Base-by-base conservation (phyloP, 208 protist genomes). In the Trypanosoma congolense region DNA sequence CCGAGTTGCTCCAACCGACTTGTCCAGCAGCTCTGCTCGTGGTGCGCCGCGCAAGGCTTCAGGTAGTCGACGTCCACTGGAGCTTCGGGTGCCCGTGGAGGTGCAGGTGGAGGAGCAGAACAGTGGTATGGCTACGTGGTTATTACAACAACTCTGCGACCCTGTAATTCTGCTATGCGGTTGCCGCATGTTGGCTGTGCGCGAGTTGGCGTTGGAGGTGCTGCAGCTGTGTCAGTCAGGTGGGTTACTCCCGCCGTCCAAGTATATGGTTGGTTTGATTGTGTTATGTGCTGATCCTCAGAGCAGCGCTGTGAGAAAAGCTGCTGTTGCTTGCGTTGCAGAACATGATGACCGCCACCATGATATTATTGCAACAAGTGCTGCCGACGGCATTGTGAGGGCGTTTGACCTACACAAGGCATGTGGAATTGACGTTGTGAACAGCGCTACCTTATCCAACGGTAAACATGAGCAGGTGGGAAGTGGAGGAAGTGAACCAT, bases 121-220 rank as follows among this genome's bases (percentile, higher is more conserved):
- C 61, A 95, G 84, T 56, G 87, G 87, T 48, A 92, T 95, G 84
- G 65, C 77, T 19, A 89, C 84, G 12, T 95, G 87, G 84, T 48
- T 89, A 24, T 72, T 95, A 52, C 81, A 90, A 55, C 49, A 68
- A 19, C 90, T 92, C 53, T 72, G 88, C 47, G 48, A 8, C 10
- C 60, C 66, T 45, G 69, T 92, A 9, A 46, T 78, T 10, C 60
- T 49, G 26, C 69, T 91, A 14, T 69, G 70, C 58, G 61, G 53
- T 45, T 65, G 62, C 29, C 47, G 50, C 18, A 53, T 66, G 36
- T 19, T 65, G n/a, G 24, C 48, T 19, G 70, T 89, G 43, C 79
- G 87, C 2, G 40, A 61, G 18, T 43, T 79, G 4, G 86, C 70
- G 24, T 49, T 90, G 26, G 74, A 89, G 9, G 59, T 92, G 22